Evolutionary conservation across 2,329 filamentous ascomycete species (phyloP).

Genomic region (Lizonia empirigonia): DNA sequence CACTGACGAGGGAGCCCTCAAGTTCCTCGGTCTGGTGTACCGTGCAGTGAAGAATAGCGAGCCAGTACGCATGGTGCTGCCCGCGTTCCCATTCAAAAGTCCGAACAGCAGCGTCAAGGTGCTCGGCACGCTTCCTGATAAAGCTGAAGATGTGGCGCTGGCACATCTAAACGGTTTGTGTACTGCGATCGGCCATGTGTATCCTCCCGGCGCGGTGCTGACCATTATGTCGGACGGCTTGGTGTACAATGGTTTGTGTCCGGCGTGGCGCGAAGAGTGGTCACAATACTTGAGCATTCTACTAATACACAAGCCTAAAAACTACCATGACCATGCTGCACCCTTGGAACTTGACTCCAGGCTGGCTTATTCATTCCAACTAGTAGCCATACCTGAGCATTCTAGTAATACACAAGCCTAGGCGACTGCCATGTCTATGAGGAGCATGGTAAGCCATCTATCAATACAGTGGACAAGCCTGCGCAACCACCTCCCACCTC

Average conservation of each 20-base stretch:
- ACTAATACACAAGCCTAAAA: no score
- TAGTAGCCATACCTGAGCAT: no score
- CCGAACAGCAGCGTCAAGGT: slow-evolving; percentile 63
- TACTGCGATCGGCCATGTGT: slow-evolving; percentile 47
- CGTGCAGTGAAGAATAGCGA: slow-evolving; percentile 17
- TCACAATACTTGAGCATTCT: no score
- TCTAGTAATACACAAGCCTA: no score
- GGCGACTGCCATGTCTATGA: no score
- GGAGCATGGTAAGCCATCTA: no score
- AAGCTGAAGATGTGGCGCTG: slow-evolving; percentile 53
- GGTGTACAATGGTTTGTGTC: slow-evolving; percentile 44
- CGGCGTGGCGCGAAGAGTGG: no score
- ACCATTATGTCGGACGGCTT: slow-evolving; percentile 52
- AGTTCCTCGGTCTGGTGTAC: slow-evolving; percentile 21
- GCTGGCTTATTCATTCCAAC: no score
- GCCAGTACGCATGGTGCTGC: slow-evolving; percentile 47
- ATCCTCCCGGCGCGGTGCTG: slow-evolving; percentile 47
- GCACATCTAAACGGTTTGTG: slow-evolving; percentile 50
- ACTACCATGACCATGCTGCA: no score
- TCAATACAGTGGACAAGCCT: no score
- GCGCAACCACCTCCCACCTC: no score
- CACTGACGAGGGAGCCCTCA: slow-evolving; percentile 22
- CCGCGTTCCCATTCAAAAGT: slow-evolving; percentile 67
- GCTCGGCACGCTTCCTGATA: slow-evolving; percentile 54
- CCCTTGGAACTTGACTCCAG: no score